Percentiles rank a stretch among this genome's conserved stretches.
phyloP scores from a whole-genome alignment of 2,329 filamentous ascomycete genomes.

The Chaetomiaceae sp. region DNA sequence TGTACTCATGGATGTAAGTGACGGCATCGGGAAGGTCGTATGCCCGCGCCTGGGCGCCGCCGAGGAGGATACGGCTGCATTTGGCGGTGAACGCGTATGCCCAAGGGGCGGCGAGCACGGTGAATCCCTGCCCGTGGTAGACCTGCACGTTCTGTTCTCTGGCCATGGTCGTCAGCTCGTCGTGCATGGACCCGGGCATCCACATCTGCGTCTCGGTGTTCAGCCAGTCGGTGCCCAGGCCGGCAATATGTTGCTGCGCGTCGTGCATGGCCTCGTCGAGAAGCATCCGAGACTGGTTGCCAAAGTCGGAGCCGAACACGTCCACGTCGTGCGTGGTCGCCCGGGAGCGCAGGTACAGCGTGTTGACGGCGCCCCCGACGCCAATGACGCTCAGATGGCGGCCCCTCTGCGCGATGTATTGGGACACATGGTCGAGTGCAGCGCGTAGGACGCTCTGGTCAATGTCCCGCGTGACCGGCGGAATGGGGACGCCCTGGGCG shows the following conservation, averaged over 20 bases:
- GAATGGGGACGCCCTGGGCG: neutral
- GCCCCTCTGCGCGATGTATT: neutral
- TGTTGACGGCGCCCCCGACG: neutral
- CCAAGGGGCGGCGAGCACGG: neutral
- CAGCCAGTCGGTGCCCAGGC: neutral
- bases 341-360: conserved; percentile 1
- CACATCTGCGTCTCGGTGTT: conserved; percentile 3
- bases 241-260: neutral
- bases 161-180: neutral
- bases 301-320: neutral
- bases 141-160: neutral
- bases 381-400: conserved; percentile 2
- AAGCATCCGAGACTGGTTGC: neutral
- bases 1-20: conserved; percentile 1
- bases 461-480: neutral
- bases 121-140: neutral
- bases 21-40: neutral
- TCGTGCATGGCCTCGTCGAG: conserved; percentile 1
- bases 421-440: neutral
- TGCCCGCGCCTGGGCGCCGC: neutral
- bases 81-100: neutral
- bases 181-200: neutral
- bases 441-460: neutral
- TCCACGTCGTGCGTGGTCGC: neutral
- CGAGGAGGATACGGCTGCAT: neutral